phyloP scores from a whole-genome alignment of 1,139 yeast species.

The Geotrichum histeridarum region DNA sequence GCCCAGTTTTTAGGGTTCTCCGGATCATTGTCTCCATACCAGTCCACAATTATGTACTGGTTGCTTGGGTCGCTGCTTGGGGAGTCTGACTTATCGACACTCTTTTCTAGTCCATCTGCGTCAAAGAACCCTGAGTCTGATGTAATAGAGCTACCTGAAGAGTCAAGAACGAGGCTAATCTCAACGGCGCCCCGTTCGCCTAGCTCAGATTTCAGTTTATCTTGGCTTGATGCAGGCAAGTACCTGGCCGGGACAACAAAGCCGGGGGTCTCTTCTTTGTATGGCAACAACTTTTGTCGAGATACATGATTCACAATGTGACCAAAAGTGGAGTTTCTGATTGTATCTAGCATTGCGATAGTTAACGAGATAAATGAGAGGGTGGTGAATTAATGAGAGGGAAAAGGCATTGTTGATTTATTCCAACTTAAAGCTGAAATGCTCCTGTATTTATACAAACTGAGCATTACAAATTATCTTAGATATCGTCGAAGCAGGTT shows the following conservation, averaged over 20 bases:
- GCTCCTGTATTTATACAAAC: too few relatives aligned
- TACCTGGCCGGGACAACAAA: conserved; percentile 24
- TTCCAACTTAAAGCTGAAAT: too few relatives aligned
- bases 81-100: background rate
- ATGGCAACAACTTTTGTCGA: conserved; percentile 17
- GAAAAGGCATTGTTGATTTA: too few relatives aligned
- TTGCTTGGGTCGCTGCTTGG: conserved; percentile 3
- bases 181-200: conserved; percentile 17
- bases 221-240: background rate
- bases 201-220: background rate
- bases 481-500: too few relatives aligned
- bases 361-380: background rate
- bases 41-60: conserved; percentile 29
- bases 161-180: background rate
- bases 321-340: conserved; percentile 21
- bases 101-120: background rate
- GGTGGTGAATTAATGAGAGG: background rate
- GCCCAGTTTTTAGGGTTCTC: conserved; percentile 60
- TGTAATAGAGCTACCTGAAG: too few relatives aligned
- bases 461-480: too few relatives aligned
- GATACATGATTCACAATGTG: conserved; percentile 20
- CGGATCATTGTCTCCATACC: conserved; percentile 53
- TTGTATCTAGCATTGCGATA: conserved; percentile 2
- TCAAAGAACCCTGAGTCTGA: background rate
- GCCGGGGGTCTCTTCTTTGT: conserved; percentile 21